Base-by-base conservation (phyloP, 331 rosid genomes). In the Quercus lobata region DNA sequence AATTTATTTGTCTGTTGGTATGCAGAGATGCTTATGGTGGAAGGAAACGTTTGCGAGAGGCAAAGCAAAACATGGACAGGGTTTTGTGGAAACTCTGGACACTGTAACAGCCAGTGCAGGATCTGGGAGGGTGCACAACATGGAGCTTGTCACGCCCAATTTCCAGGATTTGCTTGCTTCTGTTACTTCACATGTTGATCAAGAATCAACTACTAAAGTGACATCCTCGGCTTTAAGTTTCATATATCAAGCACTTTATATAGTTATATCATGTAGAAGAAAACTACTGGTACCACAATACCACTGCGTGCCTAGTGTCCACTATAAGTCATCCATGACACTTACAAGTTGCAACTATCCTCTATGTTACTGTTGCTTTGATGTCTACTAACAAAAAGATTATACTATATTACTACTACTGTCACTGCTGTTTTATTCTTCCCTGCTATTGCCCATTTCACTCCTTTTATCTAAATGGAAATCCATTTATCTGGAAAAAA, bases 141-240 rank as follows among this genome's bases (percentile, higher is more conserved):
- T n/a, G 75, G 86, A 34, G 76, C 88, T 57, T 87, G 83, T 34
- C 90, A 84, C 18, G 44, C 61, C 37, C 81, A 78, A 22, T 81
- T 76, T 53, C 85, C 75, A 3, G 84, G 86, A 61, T 37, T 80
- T 27, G 87, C 85, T 3, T 83, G 90, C 85, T 78, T 86, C 83
- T 86, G 87, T 77, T 81, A 80, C 80, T 75, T 77, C 21, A 75
- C n/a, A 7, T 80, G 85, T 29, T 78, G 69, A 86, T 60, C 62
- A 22, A 22, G 34, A 7, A 72, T 24, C 73, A 72, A 75, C 27
- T 1, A 68, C 11, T 56, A 58, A 60, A 74, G 62, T 68, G 74
- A 15, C 58, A 14, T 2, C 60, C 66, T 22, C 34, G 21, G 56
- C 32, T 10, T 55, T n/a, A 49, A 1, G 54, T 49, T 49, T 49